Base-by-base conservation (phyloP, 495 filamentous ascomycete genomes). In the Tuber melanosporum region DNA sequence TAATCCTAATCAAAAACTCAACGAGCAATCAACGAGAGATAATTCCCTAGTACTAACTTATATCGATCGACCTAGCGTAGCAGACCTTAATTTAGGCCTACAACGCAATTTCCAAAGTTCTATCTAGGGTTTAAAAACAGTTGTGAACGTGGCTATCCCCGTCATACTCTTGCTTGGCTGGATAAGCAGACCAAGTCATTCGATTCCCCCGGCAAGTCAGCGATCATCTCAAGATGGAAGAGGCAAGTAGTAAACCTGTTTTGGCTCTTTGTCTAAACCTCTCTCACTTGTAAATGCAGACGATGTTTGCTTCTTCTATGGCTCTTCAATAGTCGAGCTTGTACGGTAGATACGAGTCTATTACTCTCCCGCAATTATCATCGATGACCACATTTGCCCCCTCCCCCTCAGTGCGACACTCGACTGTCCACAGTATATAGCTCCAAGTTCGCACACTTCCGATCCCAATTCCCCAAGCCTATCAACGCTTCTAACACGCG, bases 101-200 rank as follows among this genome's bases (percentile, higher is more conserved):
- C 75, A 74, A 36, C 75, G 44, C n/a, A 79, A 79, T 69, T 72
- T 72, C 70, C 62, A 79, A 77, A 73, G 32, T 69, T 72, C 77
- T 46, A 41, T 74, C 69, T 36, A 78, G 14, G 66, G 76, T 73
- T 20, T 79, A 52, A 78, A 79, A 22, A 71, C 46, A 70, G 66
- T 72, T 62, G 45, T 39, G 36, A 71, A 49, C 74, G 26, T 49
- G 74, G 70, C 41, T 47, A 44, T 75, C 72, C 76, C 76, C 71
- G 77, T 73, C 41, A 12, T 74, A 72, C 75, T 72, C 6, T 77
- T 75, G 52, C 32, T 49, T 77, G 32, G 32, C 32, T 32, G 32
- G 75, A 39, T 70, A 75, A 71, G 73, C 15, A 71, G 70, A 77
- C 69, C 45, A 77, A 14, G n/a, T 73, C 39, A 73, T 73, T 41